Conservation (phyloP, 352 stramenopile genomes). For the Hyaloperonospora arabidopsidis region DNA sequence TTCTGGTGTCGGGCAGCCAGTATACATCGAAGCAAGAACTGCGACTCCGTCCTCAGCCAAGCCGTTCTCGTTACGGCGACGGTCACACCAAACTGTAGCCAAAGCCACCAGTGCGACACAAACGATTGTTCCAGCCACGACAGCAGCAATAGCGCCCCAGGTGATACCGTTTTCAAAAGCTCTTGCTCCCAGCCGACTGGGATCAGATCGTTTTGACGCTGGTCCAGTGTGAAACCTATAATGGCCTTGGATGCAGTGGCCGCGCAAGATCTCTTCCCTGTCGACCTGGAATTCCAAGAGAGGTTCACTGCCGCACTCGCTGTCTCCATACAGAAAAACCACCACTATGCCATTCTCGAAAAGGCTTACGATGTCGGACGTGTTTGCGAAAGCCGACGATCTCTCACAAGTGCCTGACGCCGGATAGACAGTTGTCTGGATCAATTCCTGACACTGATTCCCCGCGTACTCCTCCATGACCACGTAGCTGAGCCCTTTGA, state of each 20-base stretch:
- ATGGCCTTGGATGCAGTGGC: conserved; percentile 17
- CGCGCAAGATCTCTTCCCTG: conserved; percentile 10
- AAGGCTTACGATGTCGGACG: conserved; percentile 23
- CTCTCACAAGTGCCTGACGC: conserved; percentile 24
- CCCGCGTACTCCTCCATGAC: conserved; percentile 29
- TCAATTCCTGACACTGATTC: conserved; percentile 15
- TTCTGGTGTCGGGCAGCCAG: conserved; percentile 26
- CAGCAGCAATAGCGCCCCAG: conserved; percentile 7
- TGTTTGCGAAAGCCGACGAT: conserved; percentile 19
- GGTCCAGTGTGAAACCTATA: conserved; percentile 25
- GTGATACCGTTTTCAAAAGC: conserved; percentile 3
- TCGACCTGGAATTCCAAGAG: conserved; percentile 13
- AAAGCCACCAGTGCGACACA: conserved; percentile 20
- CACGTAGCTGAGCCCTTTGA: conserved; percentile 24
- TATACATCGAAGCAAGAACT: conserved; percentile 23
- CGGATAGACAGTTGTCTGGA: conserved; percentile 24
- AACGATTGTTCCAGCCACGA: conserved; percentile 15
- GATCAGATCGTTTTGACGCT: conserved; percentile 6
- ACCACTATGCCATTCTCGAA: conserved; percentile 17
- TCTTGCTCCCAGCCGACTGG: conserved; percentile 1
- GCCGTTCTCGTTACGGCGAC: conserved; percentile 11
- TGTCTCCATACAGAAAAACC: conserved; percentile 17
- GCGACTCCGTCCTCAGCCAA: conserved; percentile 22
- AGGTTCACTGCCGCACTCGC: conserved; percentile 16
- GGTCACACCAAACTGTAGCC: conserved; percentile 19